Conservation (phyloP, 2,329 filamentous ascomycete genomes). For the Sphaerulina populicola region DNA sequence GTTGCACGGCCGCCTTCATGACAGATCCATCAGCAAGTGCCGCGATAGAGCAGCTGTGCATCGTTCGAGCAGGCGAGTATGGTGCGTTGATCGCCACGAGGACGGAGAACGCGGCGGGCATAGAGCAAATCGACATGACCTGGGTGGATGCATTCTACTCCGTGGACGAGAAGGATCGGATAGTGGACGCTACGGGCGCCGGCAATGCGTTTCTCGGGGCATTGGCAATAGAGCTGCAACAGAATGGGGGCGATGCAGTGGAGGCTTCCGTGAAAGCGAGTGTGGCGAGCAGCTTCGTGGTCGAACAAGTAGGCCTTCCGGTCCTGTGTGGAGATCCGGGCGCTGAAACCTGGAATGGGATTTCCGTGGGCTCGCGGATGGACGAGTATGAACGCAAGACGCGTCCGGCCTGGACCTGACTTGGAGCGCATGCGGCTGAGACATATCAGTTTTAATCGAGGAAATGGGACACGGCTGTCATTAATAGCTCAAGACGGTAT, state of each 20-base stretch:
- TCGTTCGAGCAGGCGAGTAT: constrained; percentile 23
- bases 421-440: neutral
- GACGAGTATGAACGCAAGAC: constrained; percentile 15
- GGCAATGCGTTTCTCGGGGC: constrained; percentile 29
- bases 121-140: constrained; percentile 5
- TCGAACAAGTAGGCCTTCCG: constrained; percentile 26
- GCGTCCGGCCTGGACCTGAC: neutral
- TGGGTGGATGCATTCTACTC: constrained; percentile 24
- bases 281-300: constrained; percentile 26
- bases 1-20: constrained; percentile 20
- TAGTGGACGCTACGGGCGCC: constrained; percentile 27
- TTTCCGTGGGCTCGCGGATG: constrained; percentile 37
- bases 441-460: neutral
- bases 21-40: constrained; percentile 5
- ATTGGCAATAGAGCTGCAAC: constrained; percentile 23
- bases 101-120: neutral
- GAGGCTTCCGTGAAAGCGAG: constrained; percentile 24
- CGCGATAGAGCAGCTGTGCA: constrained; percentile 13
- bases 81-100: constrained; percentile 22
- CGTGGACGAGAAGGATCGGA: constrained; percentile 11
- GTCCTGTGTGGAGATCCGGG: constrained; percentile 21
- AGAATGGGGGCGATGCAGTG: constrained; percentile 16
- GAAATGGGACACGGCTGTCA: neutral
- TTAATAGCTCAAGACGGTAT: neutral
- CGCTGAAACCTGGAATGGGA: constrained; percentile 40